Evolutionary conservation across 208 protist species (phyloP), one percentile per base, ranked within the genome.

Genomic region (Ichthyophonus hoferi): DNA sequence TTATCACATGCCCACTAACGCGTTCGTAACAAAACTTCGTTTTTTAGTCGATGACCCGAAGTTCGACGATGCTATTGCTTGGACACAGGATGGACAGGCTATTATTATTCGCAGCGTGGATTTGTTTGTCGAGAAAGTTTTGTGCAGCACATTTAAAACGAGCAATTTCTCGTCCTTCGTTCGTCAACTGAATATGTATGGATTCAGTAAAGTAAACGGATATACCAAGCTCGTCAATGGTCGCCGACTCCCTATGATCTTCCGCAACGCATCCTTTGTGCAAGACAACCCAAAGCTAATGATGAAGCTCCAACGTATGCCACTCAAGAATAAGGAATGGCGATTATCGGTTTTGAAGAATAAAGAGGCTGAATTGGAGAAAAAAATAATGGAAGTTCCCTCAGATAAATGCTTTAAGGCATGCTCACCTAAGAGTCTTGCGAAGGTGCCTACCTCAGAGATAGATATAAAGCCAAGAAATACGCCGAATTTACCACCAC

Each of bases 151-250:
- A 39, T 90, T 90, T 50, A 90, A 87, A 79, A 87, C 35, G 2
- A 42, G 17, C 37, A 87, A 87, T 42, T 40, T 90, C 37, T 39
- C 38, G 58, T 79, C 40, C 12, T 90, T 90, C 40, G 82, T 90
- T 17, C 88, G 88, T 12, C 88, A 90, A 39, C 88, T 90, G 39
- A 90, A 90, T 42, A 77, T 87, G 2, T 90, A 90, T 67, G 88
- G 88, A 39, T 90, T 90, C 34, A 79, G 67, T 50, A 90, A 90
- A 43, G 42, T 90, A 7, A 58, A 40, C 86, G 33, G 50, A 24
- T 67, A 67, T 24, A 67, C 50, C 14, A 67, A 67, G 24, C 50
- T 67, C 14, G 50, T 67, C 14, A 67, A 67, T 24, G 50, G 50
- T 7, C 50, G 50, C 50, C 7, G 50, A 67, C 50, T 24, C 7